These are phyloP conservation scores for Solanum ossicruentum DNA, from an alignment of 257 asterid genomes.

Conservation along the genomic window DNA sequence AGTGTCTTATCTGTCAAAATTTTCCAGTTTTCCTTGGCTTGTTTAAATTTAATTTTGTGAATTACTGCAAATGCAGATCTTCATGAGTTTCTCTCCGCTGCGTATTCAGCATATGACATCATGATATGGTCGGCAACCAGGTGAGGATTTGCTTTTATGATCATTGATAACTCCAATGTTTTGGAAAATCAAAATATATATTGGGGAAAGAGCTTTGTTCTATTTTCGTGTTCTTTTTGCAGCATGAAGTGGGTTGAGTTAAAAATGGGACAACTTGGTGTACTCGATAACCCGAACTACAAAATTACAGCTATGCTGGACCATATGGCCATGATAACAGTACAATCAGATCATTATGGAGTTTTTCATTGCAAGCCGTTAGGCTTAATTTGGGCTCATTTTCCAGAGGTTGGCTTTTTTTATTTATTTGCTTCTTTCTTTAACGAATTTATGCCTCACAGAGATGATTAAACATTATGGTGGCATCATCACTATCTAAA, in stretches of 20 bases:
- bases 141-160: conserved; percentile 16
- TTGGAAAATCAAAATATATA: neutral
- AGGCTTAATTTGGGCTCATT: conserved; percentile 86
- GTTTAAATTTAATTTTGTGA: neutral
- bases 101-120: conserved; percentile 84
- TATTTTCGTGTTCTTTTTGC: conserved; percentile 8
- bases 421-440: neutral
- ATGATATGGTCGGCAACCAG: conserved; percentile 98
- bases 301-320: conserved; percentile 87
- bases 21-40: neutral
- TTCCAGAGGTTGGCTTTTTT: conserved; percentile 50
- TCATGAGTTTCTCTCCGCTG: conserved; percentile 91
- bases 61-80: conserved; percentile 45
- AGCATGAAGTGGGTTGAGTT: conserved; percentile 97
- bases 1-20: conserved; percentile 14
- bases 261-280: conserved; percentile 95
- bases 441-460: neutral
- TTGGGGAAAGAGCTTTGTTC: neutral
- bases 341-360: conserved; percentile 73
- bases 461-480: neutral
- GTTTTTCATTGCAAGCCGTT: conserved; percentile 89
- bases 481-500: neutral
- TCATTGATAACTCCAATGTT: neutral
- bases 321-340: conserved; percentile 86
- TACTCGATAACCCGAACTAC: conserved; percentile 64